phyloP scores from a whole-genome alignment of 768 basidiomycete genomes.

The Boletus sensibilis region DNA sequence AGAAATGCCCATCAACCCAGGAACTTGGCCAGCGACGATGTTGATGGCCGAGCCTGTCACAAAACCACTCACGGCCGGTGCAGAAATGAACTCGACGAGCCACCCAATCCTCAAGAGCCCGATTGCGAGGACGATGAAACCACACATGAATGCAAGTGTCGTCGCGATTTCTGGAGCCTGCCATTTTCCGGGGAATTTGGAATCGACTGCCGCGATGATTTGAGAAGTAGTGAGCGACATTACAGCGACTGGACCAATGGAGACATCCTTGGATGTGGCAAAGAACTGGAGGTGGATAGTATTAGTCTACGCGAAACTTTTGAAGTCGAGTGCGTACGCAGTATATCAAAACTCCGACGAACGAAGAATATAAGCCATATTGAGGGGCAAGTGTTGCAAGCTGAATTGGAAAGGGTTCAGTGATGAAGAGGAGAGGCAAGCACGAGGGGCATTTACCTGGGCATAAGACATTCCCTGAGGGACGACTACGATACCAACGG shows the following conservation, averaged over 20 bases:
- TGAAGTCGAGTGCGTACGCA: constrained; percentile 51
- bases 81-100: constrained; percentile 93
- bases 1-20: constrained; percentile 83
- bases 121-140: constrained; percentile 88
- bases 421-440: background rate
- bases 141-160: constrained; percentile 79
- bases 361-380: constrained; percentile 93
- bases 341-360: constrained; percentile 83
- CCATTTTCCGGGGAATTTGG: constrained; percentile 56
- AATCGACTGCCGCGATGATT: constrained; percentile 68
- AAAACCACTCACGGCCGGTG: constrained; percentile 82
- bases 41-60: constrained; percentile 99
- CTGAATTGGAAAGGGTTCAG: constrained; percentile 37
- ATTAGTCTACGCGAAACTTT: background rate
- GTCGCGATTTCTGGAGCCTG: constrained; percentile 75
- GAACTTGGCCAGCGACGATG: constrained; percentile 86
- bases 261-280: constrained; percentile 97
- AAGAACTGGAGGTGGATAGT: constrained; percentile 60
- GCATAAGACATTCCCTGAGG: constrained; percentile 95
- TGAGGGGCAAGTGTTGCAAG: constrained; percentile 80
- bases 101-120: constrained; percentile 90
- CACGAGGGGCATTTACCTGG: constrained; percentile 40
- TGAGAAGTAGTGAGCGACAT: constrained; percentile 90
- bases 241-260: constrained; percentile 98
- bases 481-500: constrained; percentile 93